phyloP scores from a whole-genome alignment of 2,329 filamentous ascomycete genomes.

The Aspergillus fischeri region DNA sequence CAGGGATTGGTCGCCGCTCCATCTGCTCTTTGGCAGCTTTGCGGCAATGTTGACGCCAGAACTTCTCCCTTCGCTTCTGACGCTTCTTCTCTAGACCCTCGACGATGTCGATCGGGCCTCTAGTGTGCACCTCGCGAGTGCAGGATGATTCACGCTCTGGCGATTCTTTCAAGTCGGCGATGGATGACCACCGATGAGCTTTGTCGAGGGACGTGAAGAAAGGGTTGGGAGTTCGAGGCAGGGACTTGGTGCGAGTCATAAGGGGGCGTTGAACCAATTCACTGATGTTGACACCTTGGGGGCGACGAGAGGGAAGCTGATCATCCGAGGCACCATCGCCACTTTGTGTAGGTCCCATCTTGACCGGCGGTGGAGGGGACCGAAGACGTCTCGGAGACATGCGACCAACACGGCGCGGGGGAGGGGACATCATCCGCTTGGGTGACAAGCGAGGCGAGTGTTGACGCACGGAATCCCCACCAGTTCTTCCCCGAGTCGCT shows the following conservation, averaged over 20 bases:
- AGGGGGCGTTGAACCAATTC: conserved; percentile 60
- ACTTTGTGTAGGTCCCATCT: conserved; percentile 45
- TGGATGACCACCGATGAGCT: conserved; percentile 29
- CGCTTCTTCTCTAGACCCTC: conserved; percentile 94
- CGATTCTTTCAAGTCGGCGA: conserved; percentile 32
- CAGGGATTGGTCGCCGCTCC: conserved; percentile 65
- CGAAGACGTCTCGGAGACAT: conserved; percentile 63
- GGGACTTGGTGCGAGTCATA: conserved; percentile 75
- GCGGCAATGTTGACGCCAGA: conserved; percentile 83
- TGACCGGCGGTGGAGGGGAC: conserved; percentile 65
- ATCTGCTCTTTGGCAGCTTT: conserved; percentile 66
- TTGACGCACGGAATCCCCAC: conserved; percentile 45
- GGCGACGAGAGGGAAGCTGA: conserved; percentile 42
- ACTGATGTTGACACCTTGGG: conserved; percentile 49
- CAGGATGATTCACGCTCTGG: conserved; percentile 32
- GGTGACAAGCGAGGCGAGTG: conserved; percentile 58
- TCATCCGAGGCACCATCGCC: conserved; percentile 36
- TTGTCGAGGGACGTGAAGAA: conserved; percentile 49
- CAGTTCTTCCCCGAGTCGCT: conserved; percentile 41
- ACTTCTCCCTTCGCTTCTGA: conserved; percentile 87
- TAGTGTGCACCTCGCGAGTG: conserved; percentile 60
- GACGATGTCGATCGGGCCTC: conserved; percentile 95
- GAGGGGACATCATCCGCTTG: conserved; percentile 55
- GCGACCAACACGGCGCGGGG: conserved; percentile 47
- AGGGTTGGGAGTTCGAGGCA: conserved; percentile 72